These are phyloP conservation scores for Beauveria asiatica DNA, from an alignment of 2,329 filamentous ascomycete species.

Conservation along the genomic window DNA sequence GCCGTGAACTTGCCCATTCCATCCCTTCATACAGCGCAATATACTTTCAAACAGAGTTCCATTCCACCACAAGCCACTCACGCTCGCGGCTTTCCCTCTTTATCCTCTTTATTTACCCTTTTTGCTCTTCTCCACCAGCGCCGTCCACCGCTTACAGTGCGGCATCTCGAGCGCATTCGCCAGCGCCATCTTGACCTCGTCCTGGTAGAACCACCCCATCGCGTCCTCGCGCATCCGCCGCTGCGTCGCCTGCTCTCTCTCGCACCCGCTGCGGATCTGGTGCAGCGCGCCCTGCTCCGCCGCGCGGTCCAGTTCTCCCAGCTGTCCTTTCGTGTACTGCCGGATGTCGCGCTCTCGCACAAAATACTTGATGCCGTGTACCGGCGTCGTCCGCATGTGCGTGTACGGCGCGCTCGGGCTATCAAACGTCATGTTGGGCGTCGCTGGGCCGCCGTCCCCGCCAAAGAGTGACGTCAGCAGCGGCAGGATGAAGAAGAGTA, in stretches of 20 bases:
- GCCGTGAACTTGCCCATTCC: neutral
- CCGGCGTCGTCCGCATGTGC: slow-evolving; percentile 59
- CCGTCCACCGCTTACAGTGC: slow-evolving; percentile 43
- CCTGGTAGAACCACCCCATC: slow-evolving; percentile 78
- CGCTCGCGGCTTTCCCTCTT: neutral
- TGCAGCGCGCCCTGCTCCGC: slow-evolving; percentile 69
- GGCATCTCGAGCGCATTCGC: slow-evolving; percentile 49
- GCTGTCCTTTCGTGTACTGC: slow-evolving; percentile 59
- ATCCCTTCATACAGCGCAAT: neutral
- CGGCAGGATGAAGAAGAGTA: slow-evolving; percentile 82
- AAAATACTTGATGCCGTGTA: slow-evolving; percentile 72
- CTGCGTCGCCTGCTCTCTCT: slow-evolving; percentile 59
- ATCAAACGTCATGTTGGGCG: slow-evolving; percentile 65
- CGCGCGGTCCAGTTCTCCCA: slow-evolving; percentile 64
- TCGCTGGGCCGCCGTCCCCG: slow-evolving; percentile 29
- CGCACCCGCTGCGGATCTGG: slow-evolving; percentile 61
- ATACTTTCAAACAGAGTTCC: neutral
- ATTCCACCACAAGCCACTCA: neutral
- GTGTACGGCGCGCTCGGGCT: slow-evolving; percentile 62
- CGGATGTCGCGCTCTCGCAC: slow-evolving; percentile 71
- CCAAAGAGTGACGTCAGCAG: slow-evolving; percentile 74
- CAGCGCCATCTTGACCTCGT: slow-evolving; percentile 67
- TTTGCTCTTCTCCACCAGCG: slow-evolving; percentile 19
- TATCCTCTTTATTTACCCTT: slow-evolving; percentile 5
- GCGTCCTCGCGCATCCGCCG: slow-evolving; percentile 66